Evolutionary conservation across 1,139 yeast genomes (phyloP).

Genomic region (Debaryomycetaceae sp.): DNA sequence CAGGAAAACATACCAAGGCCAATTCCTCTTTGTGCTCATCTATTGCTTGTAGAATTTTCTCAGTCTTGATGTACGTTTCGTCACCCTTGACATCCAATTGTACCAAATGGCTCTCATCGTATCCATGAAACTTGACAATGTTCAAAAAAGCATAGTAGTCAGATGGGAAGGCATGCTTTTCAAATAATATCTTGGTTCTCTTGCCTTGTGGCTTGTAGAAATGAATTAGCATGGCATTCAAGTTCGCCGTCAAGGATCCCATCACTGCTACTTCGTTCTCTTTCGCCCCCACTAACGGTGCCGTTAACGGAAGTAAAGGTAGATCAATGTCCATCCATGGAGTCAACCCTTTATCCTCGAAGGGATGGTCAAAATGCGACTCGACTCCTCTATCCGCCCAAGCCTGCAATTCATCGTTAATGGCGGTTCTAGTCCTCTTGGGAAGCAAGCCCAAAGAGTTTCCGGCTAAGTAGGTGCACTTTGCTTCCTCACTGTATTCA

Average conservation of each 20-base stretch:
- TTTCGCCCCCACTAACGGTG: slow-evolving; percentile 73
- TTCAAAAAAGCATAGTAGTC: slow-evolving; percentile 85
- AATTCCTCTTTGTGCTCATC: slow-evolving; percentile 58
- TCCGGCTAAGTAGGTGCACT: slow-evolving; percentile 72
- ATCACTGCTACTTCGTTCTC: slow-evolving; percentile 76
- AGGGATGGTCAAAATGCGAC: slow-evolving; percentile 74
- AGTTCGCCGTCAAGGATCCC: slow-evolving; percentile 82
- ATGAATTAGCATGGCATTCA: slow-evolving; percentile 68
- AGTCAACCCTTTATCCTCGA: slow-evolving; percentile 36
- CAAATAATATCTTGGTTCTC: slow-evolving; percentile 73
- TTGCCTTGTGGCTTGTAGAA: slow-evolving; percentile 67
- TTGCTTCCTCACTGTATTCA: slow-evolving; percentile 17
- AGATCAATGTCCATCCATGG: slow-evolving; percentile 84
- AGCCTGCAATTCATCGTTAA: slow-evolving; percentile 67
- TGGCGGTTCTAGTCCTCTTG: slow-evolving; percentile 50
- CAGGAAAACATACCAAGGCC: slow-evolving; percentile 78
- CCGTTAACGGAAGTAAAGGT: slow-evolving; percentile 65
- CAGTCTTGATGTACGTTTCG: slow-evolving; percentile 56
- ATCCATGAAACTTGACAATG: slow-evolving; percentile 64
- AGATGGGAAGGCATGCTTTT: slow-evolving; percentile 86
- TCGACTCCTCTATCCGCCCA: slow-evolving; percentile 83
- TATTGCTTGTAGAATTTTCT: slow-evolving; percentile 57
- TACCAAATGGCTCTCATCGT: slow-evolving; percentile 56
- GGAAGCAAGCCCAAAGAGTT: slow-evolving; percentile 94
- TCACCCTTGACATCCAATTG: slow-evolving; percentile 59